phyloP scores from a whole-genome alignment of 2,329 filamentous ascomycete genomes.

The Apiospora saccharicola region DNA sequence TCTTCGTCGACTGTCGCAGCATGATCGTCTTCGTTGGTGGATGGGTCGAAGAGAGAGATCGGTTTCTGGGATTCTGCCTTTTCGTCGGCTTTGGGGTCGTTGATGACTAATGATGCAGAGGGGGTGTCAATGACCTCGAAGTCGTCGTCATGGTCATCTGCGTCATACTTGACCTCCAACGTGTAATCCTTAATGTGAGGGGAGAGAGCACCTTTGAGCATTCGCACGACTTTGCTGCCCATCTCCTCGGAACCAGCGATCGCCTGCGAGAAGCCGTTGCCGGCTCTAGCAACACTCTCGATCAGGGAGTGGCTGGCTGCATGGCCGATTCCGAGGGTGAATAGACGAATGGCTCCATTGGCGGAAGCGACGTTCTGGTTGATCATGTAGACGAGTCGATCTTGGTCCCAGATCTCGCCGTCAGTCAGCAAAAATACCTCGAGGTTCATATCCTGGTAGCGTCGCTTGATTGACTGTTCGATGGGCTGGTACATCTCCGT shows the following conservation, averaged over 20 bases:
- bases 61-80: constrained; percentile 42
- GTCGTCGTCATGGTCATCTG: constrained; percentile 46
- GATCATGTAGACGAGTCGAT: constrained; percentile 53
- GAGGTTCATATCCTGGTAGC: constrained; percentile 55
- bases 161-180: constrained; percentile 67
- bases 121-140: constrained; percentile 65
- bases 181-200: constrained; percentile 71
- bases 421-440: constrained; percentile 65
- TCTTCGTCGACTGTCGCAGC: constrained; percentile 36
- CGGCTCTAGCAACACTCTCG: constrained; percentile 61
- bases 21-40: constrained; percentile 48
- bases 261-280: constrained; percentile 67
- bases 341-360: constrained; percentile 56
- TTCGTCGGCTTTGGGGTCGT: constrained; percentile 28
- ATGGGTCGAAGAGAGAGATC: constrained; percentile 68
- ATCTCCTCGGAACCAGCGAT: constrained; percentile 70
- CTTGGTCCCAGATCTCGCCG: constrained; percentile 60
- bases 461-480: constrained; percentile 50
- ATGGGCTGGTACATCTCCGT: constrained; percentile 60
- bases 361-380: constrained; percentile 48
- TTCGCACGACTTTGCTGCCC: constrained; percentile 73
- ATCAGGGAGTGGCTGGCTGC: constrained; percentile 60
- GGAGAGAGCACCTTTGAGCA: constrained; percentile 75
- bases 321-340: constrained; percentile 62
- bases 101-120: constrained; percentile 43